Evolutionary conservation across 2,329 filamentous ascomycete genomes (phyloP).

Genomic region (Cordyceps cateniannulata): DNA sequence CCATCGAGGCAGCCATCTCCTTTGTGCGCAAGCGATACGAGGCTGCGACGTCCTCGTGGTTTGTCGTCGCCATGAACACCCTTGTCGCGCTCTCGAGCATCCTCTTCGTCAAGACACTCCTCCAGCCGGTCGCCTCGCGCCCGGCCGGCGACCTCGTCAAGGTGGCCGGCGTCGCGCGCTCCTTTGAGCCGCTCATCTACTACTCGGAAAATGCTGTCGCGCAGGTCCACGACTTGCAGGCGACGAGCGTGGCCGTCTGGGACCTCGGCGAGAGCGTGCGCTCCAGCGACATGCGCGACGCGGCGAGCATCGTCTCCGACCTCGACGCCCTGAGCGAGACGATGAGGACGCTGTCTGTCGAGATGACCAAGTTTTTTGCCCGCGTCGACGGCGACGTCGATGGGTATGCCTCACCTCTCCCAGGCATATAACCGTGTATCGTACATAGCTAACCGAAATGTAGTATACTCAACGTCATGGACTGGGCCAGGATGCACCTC

Average conservation of each 20-base stretch:
- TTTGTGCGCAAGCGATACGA: constrained; percentile 56
- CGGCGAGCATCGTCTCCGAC: constrained; percentile 75
- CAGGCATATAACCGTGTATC: background rate
- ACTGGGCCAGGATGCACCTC: constrained; percentile 87
- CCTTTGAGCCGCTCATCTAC: constrained; percentile 90
- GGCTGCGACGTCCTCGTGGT: constrained; percentile 61
- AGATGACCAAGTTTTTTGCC: constrained; percentile 87
- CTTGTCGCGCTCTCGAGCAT: constrained; percentile 59
- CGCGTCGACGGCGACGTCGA: constrained; percentile 92
- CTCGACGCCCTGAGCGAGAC: constrained; percentile 81
- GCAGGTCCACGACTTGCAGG: constrained; percentile 82
- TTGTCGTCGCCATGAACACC: constrained; percentile 57
- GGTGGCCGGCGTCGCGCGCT: constrained; percentile 79
- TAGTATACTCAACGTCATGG: constrained; percentile 88
- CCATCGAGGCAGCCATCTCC: constrained; percentile 66
- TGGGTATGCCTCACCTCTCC: constrained; percentile 41
- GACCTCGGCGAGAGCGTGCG: constrained; percentile 88
- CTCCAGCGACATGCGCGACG: constrained; percentile 84
- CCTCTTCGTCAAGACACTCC: constrained; percentile 57
- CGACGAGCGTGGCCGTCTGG: constrained; percentile 90
- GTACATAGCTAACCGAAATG: constrained; percentile 16
- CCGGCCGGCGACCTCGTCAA: constrained; percentile 68
- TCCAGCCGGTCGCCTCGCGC: constrained; percentile 54
- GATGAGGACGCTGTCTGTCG: constrained; percentile 74
- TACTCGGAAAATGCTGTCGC: constrained; percentile 85